phyloP scores from a whole-genome alignment of 306 rosid genomes.

The Vigna angularis region DNA sequence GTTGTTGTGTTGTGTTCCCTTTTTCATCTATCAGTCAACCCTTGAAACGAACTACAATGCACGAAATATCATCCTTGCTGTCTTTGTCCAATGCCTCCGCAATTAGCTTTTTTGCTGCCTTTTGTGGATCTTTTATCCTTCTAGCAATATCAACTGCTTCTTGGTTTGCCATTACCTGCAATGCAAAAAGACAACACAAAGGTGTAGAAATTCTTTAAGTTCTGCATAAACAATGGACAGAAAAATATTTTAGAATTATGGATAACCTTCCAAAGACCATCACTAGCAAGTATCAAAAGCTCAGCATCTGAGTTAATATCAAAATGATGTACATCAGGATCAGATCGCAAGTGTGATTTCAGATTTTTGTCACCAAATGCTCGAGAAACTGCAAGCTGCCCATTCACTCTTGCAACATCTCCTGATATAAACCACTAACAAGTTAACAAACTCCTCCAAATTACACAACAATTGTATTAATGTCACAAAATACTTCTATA shows the following conservation, averaged over 20 bases:
- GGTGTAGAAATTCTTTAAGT: too few relatives aligned
- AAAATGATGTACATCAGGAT: constrained; percentile 63
- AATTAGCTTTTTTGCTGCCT: constrained; percentile 69
- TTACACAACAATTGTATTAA: background rate
- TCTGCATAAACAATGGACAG: background rate
- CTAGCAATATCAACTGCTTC: constrained; percentile 82
- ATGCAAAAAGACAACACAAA: too few relatives aligned
- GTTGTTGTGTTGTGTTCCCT: background rate
- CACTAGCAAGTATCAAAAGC: constrained; percentile 81
- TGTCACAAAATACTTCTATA: too few relatives aligned
- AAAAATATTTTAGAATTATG: constrained; percentile 21
- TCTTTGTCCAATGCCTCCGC: constrained; percentile 79
- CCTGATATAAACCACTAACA: constrained; percentile 52
- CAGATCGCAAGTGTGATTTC: constrained; percentile 76
- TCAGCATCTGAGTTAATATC: constrained; percentile 58
- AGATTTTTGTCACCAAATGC: constrained; percentile 93
- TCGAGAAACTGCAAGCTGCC: constrained; percentile 93
- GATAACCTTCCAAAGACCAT: constrained; percentile 89
- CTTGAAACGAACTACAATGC: constrained; percentile 87
- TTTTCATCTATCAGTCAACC: constrained; percentile 42
- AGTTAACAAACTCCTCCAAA: constrained; percentile 31
- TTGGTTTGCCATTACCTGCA: constrained; percentile 86
- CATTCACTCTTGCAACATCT: constrained; percentile 91
- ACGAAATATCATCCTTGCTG: constrained; percentile 87
- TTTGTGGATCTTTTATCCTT: constrained; percentile 71